phyloP scores from a whole-genome alignment of 2,329 filamentous ascomycete species.

The Fusarium succisae region DNA sequence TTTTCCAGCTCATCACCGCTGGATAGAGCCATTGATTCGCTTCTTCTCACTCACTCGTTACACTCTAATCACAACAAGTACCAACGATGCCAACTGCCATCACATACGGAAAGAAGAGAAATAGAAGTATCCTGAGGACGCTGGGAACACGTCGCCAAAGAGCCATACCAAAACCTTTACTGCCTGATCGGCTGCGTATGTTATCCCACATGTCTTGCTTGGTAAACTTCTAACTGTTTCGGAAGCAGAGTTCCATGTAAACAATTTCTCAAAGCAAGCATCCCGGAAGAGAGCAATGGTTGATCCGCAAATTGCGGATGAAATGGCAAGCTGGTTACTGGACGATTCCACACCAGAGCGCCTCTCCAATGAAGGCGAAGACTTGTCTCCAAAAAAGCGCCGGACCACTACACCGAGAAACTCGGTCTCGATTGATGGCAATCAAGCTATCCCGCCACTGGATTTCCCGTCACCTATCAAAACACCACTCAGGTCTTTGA shows the following conservation, averaged over 20 bases:
- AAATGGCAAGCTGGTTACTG: constrained; percentile 45
- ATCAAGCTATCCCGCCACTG: constrained; percentile 11
- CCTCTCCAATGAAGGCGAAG: background rate
- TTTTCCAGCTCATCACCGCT: background rate
- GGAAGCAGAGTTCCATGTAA: background rate
- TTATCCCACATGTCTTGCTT: background rate
- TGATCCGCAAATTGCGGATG: constrained; percentile 31
- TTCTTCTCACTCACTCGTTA: background rate
- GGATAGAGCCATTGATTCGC: background rate
- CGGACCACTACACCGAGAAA: constrained; percentile 1
- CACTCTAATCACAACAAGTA: background rate
- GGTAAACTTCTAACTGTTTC: background rate
- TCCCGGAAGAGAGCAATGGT: constrained; percentile 14
- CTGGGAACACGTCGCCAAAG: constrained; percentile 43
- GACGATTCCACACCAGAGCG: constrained; percentile 36
- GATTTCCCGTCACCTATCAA: constrained; percentile 17
- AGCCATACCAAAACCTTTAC: constrained; percentile 20
- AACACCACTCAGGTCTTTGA: background rate
- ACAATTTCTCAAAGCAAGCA: constrained; percentile 9
- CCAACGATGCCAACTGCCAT: constrained; percentile 38
- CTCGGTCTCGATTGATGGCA: background rate
- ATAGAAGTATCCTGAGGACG: constrained; percentile 40
- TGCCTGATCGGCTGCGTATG: constrained; percentile 32
- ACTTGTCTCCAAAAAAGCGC: constrained; percentile 9
- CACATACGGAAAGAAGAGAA: constrained; percentile 46